These are phyloP conservation scores for Penicillium silybi DNA, from an alignment of 495 filamentous ascomycete genomes.

Conservation along the genomic window DNA sequence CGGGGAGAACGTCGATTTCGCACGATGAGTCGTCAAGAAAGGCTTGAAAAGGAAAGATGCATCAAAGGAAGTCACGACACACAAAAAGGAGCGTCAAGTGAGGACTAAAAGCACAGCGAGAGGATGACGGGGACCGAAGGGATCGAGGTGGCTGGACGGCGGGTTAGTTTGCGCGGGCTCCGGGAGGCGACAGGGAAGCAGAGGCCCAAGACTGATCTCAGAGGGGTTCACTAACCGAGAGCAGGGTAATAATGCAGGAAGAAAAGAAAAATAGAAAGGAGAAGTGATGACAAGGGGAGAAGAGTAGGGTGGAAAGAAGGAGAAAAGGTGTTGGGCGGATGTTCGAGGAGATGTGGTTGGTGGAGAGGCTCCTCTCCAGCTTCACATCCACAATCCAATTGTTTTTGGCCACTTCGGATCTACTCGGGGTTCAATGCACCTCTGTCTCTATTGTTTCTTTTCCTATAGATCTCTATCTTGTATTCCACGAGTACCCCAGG, in stretches of 20 bases:
- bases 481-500: background rate
- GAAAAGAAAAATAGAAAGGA: constrained; percentile 27
- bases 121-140: constrained; percentile 39
- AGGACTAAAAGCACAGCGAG: constrained; percentile 11
- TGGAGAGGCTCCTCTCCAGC: constrained; percentile 20
- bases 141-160: constrained; percentile 56
- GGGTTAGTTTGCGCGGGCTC: constrained; percentile 39
- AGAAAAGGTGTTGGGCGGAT: constrained; percentile 26
- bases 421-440: background rate
- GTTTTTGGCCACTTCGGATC: background rate
- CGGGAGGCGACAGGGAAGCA: constrained; percentile 18
- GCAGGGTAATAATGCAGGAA: constrained; percentile 7
- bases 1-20: background rate
- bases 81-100: constrained; percentile 16
- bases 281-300: constrained; percentile 19
- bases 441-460: background rate
- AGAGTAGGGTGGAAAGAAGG: constrained; percentile 21
- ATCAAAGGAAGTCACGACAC: constrained; percentile 15
- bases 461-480: background rate
- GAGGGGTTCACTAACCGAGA: constrained; percentile 19
- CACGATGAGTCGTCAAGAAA: constrained; percentile 7
- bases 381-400: constrained; percentile 25
- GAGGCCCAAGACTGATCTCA: constrained; percentile 10
- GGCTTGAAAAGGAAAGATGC: constrained; percentile 11
- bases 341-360: constrained; percentile 28